Base-by-base conservation (phyloP, 805 yeast genomes). In the Starmerella gropengiesseri region DNA sequence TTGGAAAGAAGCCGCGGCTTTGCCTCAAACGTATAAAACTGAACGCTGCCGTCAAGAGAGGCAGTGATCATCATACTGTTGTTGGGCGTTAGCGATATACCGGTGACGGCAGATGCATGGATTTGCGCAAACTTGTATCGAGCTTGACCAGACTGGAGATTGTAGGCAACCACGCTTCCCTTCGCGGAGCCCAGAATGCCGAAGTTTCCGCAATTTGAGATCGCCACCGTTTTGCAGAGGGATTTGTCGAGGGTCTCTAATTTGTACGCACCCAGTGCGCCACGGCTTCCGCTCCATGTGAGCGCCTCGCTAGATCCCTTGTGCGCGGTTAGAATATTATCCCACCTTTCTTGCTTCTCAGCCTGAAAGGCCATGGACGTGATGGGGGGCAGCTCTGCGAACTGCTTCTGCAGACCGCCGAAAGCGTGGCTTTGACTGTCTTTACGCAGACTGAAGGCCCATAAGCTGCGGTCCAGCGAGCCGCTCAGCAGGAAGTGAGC, bases 381-480 rank as follows among this genome's bases (percentile, higher is more conserved):
- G 47, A 84, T 75, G 49, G 84, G 91, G 2, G 95, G 81, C 53
- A 84, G 77, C 54, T 83, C 82, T 12, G 13, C 37, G 13, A 34
- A 28, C 28, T 60, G 59, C 7, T 52, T 56, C 37, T 73, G 65
- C 51, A 81, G 74, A 62, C 87, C 96, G 0, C 96, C 86, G 55
- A 91, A 65, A 58, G 86, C 93, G 56, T 84, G 95, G 4, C 94
- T 83, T 63, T 91, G 99, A 0, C 96, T 93, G 61, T 91, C 97
- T 60, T 91, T 91, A 55, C 97, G 73, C 41, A 91, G 67, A 1
- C 97, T 87, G 55, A 91, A 89, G 7, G 76, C 72, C 97, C 97
- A 91, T 53, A 93, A 70, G 2, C 94, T 71, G 54, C 73, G 71
- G 62, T 91, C 98, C 49, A 77, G 71, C 0, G 96, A 83, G 2